phyloP scores from a whole-genome alignment of 768 basidiomycete genomes.

The Leccinum imitatum region DNA sequence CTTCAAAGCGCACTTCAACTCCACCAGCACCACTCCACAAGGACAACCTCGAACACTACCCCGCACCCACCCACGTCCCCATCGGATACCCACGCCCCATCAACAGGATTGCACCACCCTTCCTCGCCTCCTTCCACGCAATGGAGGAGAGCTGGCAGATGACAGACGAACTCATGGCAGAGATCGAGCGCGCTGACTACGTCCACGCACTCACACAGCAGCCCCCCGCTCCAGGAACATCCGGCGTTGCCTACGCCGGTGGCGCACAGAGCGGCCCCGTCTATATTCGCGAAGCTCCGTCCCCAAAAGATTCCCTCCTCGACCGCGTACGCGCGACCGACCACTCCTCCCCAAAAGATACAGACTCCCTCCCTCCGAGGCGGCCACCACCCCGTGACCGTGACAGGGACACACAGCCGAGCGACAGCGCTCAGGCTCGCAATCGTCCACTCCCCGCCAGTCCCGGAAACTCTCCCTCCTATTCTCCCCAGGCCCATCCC shows the following conservation, averaged over 20 bases:
- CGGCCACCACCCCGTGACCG: constrained; percentile 35
- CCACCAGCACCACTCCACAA: constrained; percentile 20
- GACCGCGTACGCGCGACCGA: constrained; percentile 56
- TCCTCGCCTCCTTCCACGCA: constrained; percentile 54
- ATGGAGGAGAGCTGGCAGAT: constrained; percentile 63
- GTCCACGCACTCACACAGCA: constrained; percentile 54
- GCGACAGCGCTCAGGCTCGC: constrained; percentile 24
- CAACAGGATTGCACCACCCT: constrained; percentile 53
- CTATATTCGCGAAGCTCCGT: constrained; percentile 36
- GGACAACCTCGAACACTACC: neutral
- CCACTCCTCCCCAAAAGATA: constrained; percentile 55
- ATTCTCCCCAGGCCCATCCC: constrained; percentile 42
- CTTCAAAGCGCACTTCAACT: constrained; percentile 33
- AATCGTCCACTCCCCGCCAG: constrained; percentile 35
- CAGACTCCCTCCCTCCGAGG: constrained; percentile 33
- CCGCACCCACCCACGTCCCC: constrained; percentile 22
- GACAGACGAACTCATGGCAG: constrained; percentile 67
- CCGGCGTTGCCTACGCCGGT: constrained; percentile 48
- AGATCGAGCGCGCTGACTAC: constrained; percentile 70
- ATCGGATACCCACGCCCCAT: constrained; percentile 66
- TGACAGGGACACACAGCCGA: constrained; percentile 42
- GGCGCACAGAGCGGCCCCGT: constrained; percentile 42
- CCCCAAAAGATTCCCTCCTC: constrained; percentile 49
- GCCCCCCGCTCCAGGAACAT: constrained; percentile 36
- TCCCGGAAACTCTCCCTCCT: constrained; percentile 37